Percentiles rank a stretch among this genome's conserved stretches.
These are phyloP conservation scores for Solanum habrochaites DNA, from an alignment of 257 asterid genomes.

Conservation along the genomic window DNA sequence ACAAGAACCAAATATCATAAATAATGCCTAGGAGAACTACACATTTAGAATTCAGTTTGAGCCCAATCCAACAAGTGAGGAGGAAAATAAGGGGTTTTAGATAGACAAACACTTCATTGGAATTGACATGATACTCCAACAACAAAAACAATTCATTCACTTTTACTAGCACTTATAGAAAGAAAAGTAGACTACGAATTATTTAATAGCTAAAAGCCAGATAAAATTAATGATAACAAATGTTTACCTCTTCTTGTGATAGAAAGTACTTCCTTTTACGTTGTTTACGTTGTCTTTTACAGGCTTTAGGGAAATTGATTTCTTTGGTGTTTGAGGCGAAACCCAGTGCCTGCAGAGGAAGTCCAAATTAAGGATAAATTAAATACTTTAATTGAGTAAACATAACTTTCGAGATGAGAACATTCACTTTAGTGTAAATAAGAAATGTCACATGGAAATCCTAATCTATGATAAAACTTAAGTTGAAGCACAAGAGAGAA, in stretches of 20 bases:
- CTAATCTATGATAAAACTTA: neutral
- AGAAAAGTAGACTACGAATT: neutral
- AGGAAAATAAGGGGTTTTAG: neutral
- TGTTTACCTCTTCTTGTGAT: neutral
- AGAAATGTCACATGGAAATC: neutral
- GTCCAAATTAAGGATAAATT: neutral
- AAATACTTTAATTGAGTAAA: neutral
- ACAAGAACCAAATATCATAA: neutral
- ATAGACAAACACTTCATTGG: neutral
- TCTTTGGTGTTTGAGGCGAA: neutral
- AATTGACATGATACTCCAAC: neutral
- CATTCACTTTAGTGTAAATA: neutral
- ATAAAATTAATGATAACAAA: neutral
- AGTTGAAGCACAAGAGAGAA: neutral
- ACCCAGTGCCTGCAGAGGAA: neutral
- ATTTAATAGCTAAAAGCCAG: neutral
- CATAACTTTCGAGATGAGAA: neutral
- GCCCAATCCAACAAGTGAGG: neutral
- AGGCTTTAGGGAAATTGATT: neutral
- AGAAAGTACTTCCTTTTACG: neutral
- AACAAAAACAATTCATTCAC: neutral
- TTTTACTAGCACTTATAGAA: neutral
- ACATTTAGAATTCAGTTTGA: neutral
- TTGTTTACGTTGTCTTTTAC: neutral
- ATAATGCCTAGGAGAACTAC: neutral